These are phyloP conservation scores for Tritrichomonas musculus DNA, from an alignment of 208 protist genomes.

Conservation along the genomic window DNA sequence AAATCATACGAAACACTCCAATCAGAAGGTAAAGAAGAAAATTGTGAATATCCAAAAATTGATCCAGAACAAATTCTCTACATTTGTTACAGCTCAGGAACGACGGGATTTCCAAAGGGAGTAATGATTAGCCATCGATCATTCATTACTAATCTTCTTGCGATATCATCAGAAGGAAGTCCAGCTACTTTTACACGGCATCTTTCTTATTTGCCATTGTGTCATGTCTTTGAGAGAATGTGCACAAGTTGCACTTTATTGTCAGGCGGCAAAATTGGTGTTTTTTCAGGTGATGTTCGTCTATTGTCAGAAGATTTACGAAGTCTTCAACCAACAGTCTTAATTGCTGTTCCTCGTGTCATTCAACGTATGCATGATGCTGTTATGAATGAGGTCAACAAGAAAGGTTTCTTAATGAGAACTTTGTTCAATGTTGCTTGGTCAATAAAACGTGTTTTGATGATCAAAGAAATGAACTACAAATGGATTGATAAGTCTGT, in stretches of 20 bases:
- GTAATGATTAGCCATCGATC: neutral
- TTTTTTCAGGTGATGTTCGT: neutral
- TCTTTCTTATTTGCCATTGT: slow-evolving; percentile 64
- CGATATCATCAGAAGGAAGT: too few relatives aligned
- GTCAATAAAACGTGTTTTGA: neutral
- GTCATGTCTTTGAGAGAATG: slow-evolving; percentile 64
- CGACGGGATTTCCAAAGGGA: neutral
- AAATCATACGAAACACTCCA: neutral
- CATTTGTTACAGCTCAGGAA: slow-evolving; percentile 14
- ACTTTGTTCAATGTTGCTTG: neutral
- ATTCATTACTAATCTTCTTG: neutral
- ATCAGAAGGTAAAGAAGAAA: neutral
- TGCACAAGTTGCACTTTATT: neutral
- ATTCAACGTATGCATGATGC: slow-evolving; percentile 58
- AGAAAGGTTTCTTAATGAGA: neutral
- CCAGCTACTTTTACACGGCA: slow-evolving; percentile 28
- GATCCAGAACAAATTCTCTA: neutral
- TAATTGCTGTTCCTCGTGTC: slow-evolving; percentile 46
- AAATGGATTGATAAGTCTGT: neutral
- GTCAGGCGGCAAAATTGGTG: neutral
- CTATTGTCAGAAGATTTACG: neutral
- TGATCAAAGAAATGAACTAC: neutral
- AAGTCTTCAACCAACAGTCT: neutral
- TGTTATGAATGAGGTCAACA: slow-evolving; percentile 55
- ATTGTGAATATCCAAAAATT: neutral